phyloP scores from a whole-genome alignment of 805 yeast species.

The Saccharomycopsis lassenensis region DNA sequence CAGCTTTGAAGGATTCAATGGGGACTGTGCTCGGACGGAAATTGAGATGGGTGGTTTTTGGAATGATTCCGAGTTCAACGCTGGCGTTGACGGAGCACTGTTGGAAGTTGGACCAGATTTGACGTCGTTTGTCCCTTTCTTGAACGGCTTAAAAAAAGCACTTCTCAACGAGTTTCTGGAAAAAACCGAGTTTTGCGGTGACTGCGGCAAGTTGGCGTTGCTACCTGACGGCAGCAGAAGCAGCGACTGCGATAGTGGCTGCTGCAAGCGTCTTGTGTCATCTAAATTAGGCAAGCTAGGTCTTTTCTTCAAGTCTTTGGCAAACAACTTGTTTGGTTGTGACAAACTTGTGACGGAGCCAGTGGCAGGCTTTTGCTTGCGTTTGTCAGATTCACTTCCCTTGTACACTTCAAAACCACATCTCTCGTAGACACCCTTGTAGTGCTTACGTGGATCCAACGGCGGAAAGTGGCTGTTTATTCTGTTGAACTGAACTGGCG shows the following conservation, averaged over 20 bases:
- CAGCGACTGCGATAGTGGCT: neutral
- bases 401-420: slow-evolving; percentile 66
- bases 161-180: slow-evolving; percentile 1
- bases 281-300: slow-evolving; percentile 5
- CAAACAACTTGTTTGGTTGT: neutral
- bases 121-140: slow-evolving; percentile 3
- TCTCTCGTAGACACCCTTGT: slow-evolving; percentile 64
- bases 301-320: slow-evolving; percentile 12
- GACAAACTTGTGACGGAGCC: neutral
- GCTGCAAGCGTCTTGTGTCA: neutral
- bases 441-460: slow-evolving; percentile 47
- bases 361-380: slow-evolving; percentile 1
- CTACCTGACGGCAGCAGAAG: neutral
- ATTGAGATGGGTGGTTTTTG: too few relatives aligned
- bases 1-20: too few relatives aligned
- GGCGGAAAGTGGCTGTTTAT: slow-evolving; percentile 59
- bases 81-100: too few relatives aligned
- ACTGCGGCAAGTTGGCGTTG: neutral
- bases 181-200: too few relatives aligned
- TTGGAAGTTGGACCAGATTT: neutral
- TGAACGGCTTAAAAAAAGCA: slow-evolving; percentile 14
- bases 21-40: too few relatives aligned
- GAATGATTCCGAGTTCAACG: too few relatives aligned
- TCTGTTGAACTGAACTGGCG: slow-evolving; percentile 19
- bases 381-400: slow-evolving; percentile 13